These are phyloP conservation scores for Amborella trichopoda DNA, from an alignment of 164 flowering plant species.

Conservation along the genomic window DNA sequence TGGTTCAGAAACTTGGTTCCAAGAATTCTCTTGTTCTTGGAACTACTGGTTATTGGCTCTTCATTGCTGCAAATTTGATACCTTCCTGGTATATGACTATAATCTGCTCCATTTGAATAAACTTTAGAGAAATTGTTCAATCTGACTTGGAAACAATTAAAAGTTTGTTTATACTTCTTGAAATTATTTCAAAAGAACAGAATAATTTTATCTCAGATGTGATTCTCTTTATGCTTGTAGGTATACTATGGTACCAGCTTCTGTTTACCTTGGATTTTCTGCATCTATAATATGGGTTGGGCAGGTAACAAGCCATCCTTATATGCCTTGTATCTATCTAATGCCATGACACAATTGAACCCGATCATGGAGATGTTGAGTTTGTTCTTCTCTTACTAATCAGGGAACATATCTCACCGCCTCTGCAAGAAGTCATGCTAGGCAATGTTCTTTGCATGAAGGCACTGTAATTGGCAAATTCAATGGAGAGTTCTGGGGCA, in stretches of 20 bases:
- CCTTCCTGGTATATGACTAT: conserved; percentile 87
- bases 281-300: conserved; percentile 99
- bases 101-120: too few relatives aligned
- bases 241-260: conserved; percentile 92
- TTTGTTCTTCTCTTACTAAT: conserved; percentile 3
- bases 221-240: conserved; percentile 17
- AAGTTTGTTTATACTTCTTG: too few relatives aligned
- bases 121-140: too few relatives aligned
- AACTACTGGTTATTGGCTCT: conserved; percentile 89
- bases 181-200: too few relatives aligned
- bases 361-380: too few relatives aligned
- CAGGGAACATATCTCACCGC: conserved; percentile 96
- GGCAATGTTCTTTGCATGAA: conserved; percentile 49
- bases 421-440: conserved; percentile 71
- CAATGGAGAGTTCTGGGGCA: conserved; percentile 91
- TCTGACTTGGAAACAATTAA: too few relatives aligned
- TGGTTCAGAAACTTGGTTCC: conserved; percentile 63
- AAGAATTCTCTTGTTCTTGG: conserved; percentile 81
- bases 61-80: conserved; percentile 76
- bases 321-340: too few relatives aligned
- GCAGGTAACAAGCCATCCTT: conserved; percentile 32
- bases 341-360: too few relatives aligned
- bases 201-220: neutral
- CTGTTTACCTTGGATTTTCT: conserved; percentile 80
- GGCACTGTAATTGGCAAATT: conserved; percentile 78